A percentile compares a stretch with the other conserved stretches of the same genome.
These are phyloP conservation scores for Yarrowia sp. DNA, from an alignment of 805 yeast genomes.

Conservation along the genomic window DNA sequence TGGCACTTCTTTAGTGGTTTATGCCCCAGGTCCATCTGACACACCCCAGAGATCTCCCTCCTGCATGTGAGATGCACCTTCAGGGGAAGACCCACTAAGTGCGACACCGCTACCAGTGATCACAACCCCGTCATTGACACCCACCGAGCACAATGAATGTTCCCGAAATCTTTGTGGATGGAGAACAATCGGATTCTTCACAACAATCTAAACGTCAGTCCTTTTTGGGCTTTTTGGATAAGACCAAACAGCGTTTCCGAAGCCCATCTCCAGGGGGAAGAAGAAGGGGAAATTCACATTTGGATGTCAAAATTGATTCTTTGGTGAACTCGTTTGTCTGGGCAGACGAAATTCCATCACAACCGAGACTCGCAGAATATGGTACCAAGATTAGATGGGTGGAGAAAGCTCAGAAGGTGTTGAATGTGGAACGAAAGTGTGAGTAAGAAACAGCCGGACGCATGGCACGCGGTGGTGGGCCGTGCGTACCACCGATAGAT, in stretches of 20 bases:
- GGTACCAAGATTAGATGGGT: neutral
- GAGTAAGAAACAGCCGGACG: neutral
- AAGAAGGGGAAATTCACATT: neutral
- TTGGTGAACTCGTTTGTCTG: neutral
- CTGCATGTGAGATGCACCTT: neutral
- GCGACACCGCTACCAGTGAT: neutral
- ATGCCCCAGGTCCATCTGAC: neutral
- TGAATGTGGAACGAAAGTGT: constrained; percentile 9
- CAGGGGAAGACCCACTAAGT: neutral
- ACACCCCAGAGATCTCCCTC: constrained; percentile 9
- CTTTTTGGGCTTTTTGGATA: neutral
- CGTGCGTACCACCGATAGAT: too few species aligned
- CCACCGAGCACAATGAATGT: neutral
- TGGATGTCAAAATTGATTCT: neutral
- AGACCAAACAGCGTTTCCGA: neutral
- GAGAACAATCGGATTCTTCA: neutral
- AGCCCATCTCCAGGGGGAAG: constrained; percentile 1
- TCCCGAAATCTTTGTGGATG: constrained; percentile 2
- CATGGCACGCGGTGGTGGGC: too few species aligned
- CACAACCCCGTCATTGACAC: neutral
- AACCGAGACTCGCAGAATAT: neutral
- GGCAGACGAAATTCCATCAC: neutral
- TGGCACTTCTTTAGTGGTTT: neutral
- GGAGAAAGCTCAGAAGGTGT: neutral
- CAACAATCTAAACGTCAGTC: neutral